These are phyloP conservation scores for Terfezia boudieri DNA, from an alignment of 495 filamentous ascomycete species.

Conservation along the genomic window DNA sequence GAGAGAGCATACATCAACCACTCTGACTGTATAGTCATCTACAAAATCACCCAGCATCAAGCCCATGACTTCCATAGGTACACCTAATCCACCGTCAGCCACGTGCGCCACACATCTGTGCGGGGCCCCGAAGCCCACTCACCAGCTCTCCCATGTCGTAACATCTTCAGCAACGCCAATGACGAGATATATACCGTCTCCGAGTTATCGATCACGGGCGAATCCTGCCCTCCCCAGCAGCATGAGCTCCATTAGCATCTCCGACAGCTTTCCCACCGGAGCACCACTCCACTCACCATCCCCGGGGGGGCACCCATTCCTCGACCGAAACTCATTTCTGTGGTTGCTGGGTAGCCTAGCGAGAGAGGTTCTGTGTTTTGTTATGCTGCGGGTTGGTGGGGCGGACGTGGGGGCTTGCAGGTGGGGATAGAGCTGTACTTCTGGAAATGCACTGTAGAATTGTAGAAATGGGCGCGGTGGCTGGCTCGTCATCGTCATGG, in stretches of 20 bases:
- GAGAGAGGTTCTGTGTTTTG: not conserved
- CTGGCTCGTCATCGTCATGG: no score
- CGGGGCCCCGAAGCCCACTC: constrained; percentile 4
- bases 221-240: constrained; percentile 6
- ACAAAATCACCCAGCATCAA: constrained; percentile 97
- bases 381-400: not conserved
- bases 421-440: no score
- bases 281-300: constrained; percentile 36
- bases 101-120: not conserved
- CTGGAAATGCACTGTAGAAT: no score
- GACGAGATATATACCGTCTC: constrained; percentile 99
- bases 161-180: constrained; percentile 91
- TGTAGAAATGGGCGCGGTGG: no score
- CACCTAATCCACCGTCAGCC: constrained; percentile 19
- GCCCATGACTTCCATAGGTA: constrained; percentile 99
- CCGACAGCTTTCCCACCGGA: constrained; percentile 4
- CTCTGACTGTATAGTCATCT: constrained; percentile 93
- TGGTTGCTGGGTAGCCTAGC: no score
- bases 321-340: constrained; percentile 21
- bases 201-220: constrained; percentile 74
- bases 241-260: not conserved
- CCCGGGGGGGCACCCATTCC: constrained; percentile 46
- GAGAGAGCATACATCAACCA: constrained; percentile 49
- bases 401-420: no score
- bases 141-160: constrained; percentile 86